Evolutionary conservation across 2,329 filamentous ascomycete genomes (phyloP).

Genomic region (Ceratocystis eucalypticola): DNA sequence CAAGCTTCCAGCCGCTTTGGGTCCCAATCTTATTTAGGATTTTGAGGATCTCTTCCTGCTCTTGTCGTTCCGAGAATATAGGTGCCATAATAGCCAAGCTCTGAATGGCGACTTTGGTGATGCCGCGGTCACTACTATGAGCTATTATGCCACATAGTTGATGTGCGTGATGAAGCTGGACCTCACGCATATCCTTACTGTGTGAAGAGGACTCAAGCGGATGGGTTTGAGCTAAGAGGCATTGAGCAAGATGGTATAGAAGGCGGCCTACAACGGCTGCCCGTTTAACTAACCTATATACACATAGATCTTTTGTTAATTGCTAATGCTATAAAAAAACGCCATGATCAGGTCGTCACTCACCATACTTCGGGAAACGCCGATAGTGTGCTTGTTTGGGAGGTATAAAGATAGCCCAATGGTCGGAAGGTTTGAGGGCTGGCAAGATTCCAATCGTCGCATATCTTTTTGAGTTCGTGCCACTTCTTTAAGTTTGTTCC

Average conservation of each 20-base stretch:
- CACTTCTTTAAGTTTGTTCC: slow-evolving; percentile 61
- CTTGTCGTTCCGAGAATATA: slow-evolving; percentile 50
- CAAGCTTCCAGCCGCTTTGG: slow-evolving; percentile 67
- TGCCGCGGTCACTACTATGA: slow-evolving; percentile 66
- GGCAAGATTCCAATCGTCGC: slow-evolving; percentile 65
- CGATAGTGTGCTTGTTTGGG: slow-evolving; percentile 54
- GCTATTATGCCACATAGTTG: slow-evolving; percentile 83
- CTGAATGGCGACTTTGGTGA: slow-evolving; percentile 65
- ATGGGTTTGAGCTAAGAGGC: slow-evolving; percentile 66
- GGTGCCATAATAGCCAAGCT: slow-evolving; percentile 67
- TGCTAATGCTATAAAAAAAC: neutral
- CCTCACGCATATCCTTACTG: slow-evolving; percentile 52
- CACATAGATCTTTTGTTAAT: neutral
- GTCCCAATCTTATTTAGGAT: slow-evolving; percentile 64
- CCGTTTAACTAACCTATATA: slow-evolving; percentile 60
- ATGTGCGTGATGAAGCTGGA: slow-evolving; percentile 62
- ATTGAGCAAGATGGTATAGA: slow-evolving; percentile 80
- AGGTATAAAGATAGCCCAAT: slow-evolving; percentile 59
- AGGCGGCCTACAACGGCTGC: slow-evolving; percentile 68
- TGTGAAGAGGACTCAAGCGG: slow-evolving; percentile 49
- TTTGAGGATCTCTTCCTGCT: slow-evolving; percentile 68
- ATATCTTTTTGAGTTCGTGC: slow-evolving; percentile 65
- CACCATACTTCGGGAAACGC: slow-evolving; percentile 78
- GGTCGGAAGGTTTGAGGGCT: slow-evolving; percentile 81
- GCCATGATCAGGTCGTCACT: slow-evolving; percentile 24